Percentiles rank a stretch among this genome's conserved stretches.
Conservation (phyloP, 1,139 yeast genomes). For the Taphrina communis region DNA sequence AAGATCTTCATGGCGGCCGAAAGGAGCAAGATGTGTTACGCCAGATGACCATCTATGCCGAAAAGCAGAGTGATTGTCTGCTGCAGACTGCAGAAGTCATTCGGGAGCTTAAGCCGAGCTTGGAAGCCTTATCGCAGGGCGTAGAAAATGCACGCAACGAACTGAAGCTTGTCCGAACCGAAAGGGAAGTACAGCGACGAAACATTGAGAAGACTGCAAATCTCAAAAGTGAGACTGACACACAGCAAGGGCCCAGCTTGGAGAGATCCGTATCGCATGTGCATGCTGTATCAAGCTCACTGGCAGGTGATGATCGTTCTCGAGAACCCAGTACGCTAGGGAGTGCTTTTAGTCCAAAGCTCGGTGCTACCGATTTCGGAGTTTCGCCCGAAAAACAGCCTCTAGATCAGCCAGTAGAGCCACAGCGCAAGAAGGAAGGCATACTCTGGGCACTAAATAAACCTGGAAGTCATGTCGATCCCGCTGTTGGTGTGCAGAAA, state of each 20-base stretch:
- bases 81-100: conserved; percentile 48
- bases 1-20: conserved; percentile 63
- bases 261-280: conserved; percentile 3
- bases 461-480: conserved; percentile 54
- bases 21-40: conserved; percentile 55
- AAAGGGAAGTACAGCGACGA: conserved; percentile 53
- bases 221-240: conserved; percentile 41
- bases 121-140: conserved; percentile 47
- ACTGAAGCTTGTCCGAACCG: conserved; percentile 55
- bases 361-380: conserved; percentile 6
- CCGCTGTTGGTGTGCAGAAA: conserved; percentile 62
- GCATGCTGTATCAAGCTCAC: conserved; percentile 6
- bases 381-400: conserved; percentile 15
- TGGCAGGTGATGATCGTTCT: conserved; percentile 15
- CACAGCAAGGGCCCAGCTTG: neutral
- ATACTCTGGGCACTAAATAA: conserved; percentile 63
- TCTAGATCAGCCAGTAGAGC: conserved; percentile 30
- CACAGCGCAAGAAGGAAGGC: conserved; percentile 57
- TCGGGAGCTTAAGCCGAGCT: conserved; percentile 48
- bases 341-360: conserved; percentile 19
- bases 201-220: conserved; percentile 47
- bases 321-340: conserved; percentile 6
- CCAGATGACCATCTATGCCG: conserved; percentile 54
- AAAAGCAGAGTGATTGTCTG: conserved; percentile 50
- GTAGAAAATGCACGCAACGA: conserved; percentile 49